These are phyloP conservation scores for Phytophthora pinifolia DNA, from an alignment of 352 stramenopile genomes.

Conservation along the genomic window DNA sequence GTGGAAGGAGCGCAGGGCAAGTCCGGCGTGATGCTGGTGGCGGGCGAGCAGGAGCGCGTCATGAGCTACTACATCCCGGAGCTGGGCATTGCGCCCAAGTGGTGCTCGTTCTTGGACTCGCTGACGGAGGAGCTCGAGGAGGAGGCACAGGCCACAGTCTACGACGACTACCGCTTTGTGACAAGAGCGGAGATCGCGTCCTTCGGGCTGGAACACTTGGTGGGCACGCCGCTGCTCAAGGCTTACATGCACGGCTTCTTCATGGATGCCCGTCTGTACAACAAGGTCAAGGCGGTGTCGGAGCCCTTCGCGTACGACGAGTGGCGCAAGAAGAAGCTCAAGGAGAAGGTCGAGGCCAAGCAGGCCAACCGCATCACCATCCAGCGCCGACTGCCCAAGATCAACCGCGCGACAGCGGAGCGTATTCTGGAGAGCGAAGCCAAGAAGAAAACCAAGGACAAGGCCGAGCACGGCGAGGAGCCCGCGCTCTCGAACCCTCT, in stretches of 20 bases:
- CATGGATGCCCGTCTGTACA: slow-evolving; percentile 98
- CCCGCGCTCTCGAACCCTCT: slow-evolving; percentile 76
- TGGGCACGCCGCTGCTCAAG: slow-evolving; percentile 96
- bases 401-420: slow-evolving; percentile 90
- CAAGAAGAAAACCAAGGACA: slow-evolving; percentile 67
- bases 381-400: slow-evolving; percentile 83
- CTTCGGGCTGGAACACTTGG: slow-evolving; percentile 97
- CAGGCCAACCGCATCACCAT: slow-evolving; percentile 90
- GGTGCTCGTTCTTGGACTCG: slow-evolving; percentile 99
- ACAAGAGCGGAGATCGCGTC: slow-evolving; percentile 93
- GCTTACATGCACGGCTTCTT: slow-evolving; percentile 99
- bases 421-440: slow-evolving; percentile 71
- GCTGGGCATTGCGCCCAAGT: slow-evolving; percentile 96
- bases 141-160: slow-evolving; percentile 92
- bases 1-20: slow-evolving; percentile 89
- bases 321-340: slow-evolving; percentile 96
- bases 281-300: slow-evolving; percentile 94
- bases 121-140: slow-evolving; percentile 99
- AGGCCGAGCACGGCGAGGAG: slow-evolving; percentile 31
- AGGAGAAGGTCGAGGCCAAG: slow-evolving; percentile 92
- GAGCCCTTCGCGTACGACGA: slow-evolving; percentile 98
- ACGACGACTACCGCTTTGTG: slow-evolving; percentile 99
- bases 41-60: slow-evolving; percentile 96
- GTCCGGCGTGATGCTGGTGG: slow-evolving; percentile 96
- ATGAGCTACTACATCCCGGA: slow-evolving; percentile 99